Percentiles rank a stretch among this genome's conserved stretches.
These are phyloP conservation scores for Mycena kentingensis DNA, from an alignment of 768 basidiomycete species.

Conservation along the genomic window DNA sequence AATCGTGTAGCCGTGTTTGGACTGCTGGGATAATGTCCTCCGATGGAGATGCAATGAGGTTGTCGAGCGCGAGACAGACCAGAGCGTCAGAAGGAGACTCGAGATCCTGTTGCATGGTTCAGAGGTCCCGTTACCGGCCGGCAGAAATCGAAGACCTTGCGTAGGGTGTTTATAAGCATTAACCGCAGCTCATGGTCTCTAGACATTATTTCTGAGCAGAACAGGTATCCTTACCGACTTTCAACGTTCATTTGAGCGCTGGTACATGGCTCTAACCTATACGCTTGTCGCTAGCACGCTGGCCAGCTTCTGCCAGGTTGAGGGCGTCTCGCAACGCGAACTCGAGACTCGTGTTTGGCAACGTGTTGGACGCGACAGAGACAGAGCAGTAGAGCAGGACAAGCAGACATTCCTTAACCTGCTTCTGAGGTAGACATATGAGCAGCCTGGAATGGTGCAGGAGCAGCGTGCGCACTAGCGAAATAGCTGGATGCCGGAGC, in stretches of 20 bases:
- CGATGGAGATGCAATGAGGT: slow-evolving; percentile 59
- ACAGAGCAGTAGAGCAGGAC: slow-evolving; percentile 71
- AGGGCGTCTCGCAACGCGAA: slow-evolving; percentile 79
- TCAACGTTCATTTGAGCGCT: neutral
- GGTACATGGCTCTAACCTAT: slow-evolving; percentile 59
- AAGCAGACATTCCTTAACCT: slow-evolving; percentile 67
- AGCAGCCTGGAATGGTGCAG: slow-evolving; percentile 9
- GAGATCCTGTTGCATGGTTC: slow-evolving; percentile 56
- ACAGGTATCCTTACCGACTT: slow-evolving; percentile 65
- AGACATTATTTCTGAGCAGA: slow-evolving; percentile 75
- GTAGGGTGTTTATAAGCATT: slow-evolving; percentile 84
- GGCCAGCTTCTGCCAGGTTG: slow-evolving; percentile 72
- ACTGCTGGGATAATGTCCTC: slow-evolving; percentile 78
- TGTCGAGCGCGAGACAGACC: slow-evolving; percentile 74
- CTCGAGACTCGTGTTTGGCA: slow-evolving; percentile 50
- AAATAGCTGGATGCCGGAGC: slow-evolving; percentile 51
- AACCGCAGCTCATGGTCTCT: slow-evolving; percentile 67
- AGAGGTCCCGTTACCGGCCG: no score
- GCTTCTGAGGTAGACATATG: slow-evolving; percentile 45
- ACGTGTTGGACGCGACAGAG: slow-evolving; percentile 45
- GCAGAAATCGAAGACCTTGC: no score
- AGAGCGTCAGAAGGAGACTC: slow-evolving; percentile 56
- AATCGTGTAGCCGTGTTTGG: slow-evolving; percentile 60
- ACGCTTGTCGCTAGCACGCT: slow-evolving; percentile 60
- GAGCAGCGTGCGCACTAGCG: slow-evolving; percentile 49